Evolutionary conservation across 169 alveolate species (phyloP).

Genomic region (Fabrea salina): DNA sequence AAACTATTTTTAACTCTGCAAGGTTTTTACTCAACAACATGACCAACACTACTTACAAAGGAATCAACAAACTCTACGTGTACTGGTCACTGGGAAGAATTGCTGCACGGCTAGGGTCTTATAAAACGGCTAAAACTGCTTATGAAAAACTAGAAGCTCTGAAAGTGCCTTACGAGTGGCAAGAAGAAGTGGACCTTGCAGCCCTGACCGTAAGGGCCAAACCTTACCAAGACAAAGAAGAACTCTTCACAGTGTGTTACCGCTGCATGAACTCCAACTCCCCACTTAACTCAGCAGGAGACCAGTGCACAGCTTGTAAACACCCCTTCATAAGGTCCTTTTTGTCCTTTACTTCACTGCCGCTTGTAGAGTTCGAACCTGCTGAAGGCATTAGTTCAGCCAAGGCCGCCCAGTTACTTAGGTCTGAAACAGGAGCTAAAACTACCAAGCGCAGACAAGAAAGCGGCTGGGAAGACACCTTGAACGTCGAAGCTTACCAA

Average conservation of each 20-base stretch:
- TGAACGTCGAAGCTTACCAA: conserved; percentile 41
- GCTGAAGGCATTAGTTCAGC: conserved; percentile 51
- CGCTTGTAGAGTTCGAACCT: conserved; percentile 81
- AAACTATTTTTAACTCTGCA: conserved; percentile 73
- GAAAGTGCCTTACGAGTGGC: conserved; percentile 74
- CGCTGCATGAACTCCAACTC: conserved; percentile 75
- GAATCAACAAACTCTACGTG: conserved; percentile 63
- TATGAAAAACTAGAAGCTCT: conserved; percentile 72
- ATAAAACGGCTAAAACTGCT: conserved; percentile 75
- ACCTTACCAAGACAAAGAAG: conserved; percentile 80
- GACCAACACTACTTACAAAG: conserved; percentile 54
- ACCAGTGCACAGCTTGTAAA: conserved; percentile 72
- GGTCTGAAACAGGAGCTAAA: conserved; percentile 60
- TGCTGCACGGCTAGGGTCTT: conserved; percentile 71
- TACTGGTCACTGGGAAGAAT: conserved; percentile 74
- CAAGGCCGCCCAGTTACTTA: conserved; percentile 62
- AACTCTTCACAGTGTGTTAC: conserved; percentile 69
- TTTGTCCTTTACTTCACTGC: conserved; percentile 76
- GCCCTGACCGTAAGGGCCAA: conserved; percentile 64
- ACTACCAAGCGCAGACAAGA: conserved; percentile 36
- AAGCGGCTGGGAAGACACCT: conserved; percentile 52
- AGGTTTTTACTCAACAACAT: conserved; percentile 70
- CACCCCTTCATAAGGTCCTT: conserved; percentile 78
- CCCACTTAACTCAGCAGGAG: conserved; percentile 66
- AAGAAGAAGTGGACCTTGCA: conserved; percentile 77